These are phyloP conservation scores for Candida arabinofermentans DNA, from an alignment of 805 yeast genomes.

Conservation along the genomic window DNA sequence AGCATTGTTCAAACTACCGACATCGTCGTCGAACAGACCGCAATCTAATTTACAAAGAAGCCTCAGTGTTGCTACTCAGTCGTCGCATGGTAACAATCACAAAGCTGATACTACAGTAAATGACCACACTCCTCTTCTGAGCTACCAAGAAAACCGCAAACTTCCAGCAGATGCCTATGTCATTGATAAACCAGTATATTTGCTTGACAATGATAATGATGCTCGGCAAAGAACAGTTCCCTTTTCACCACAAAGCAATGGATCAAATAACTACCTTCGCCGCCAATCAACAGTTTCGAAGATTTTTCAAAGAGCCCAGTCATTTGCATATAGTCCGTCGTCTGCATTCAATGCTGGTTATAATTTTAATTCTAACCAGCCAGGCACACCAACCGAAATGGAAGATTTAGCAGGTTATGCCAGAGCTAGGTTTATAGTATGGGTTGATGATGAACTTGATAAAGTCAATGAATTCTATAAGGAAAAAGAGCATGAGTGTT, in stretches of 20 bases:
- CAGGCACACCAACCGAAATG: constrained; percentile 19
- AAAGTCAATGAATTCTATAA: constrained; percentile 61
- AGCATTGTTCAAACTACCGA: neutral
- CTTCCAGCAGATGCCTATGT: too few species aligned
- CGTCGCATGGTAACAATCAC: neutral
- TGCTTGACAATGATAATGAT: neutral
- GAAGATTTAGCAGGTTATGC: constrained; percentile 35
- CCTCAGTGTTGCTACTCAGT: neutral
- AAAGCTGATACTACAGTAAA: neutral
- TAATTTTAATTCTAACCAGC: neutral
- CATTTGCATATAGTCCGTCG: constrained; percentile 8
- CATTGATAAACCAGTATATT: too few species aligned
- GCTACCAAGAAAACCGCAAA: neutral
- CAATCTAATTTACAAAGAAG: neutral
- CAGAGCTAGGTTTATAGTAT: constrained; percentile 47
- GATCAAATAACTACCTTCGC: constrained; percentile 6
- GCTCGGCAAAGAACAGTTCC: neutral
- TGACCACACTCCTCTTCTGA: neutral
- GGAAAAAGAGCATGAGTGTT: constrained; percentile 56
- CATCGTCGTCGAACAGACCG: neutral
- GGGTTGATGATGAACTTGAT: constrained; percentile 61
- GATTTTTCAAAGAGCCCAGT: constrained; percentile 14
- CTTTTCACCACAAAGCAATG: neutral
- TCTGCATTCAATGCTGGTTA: neutral
- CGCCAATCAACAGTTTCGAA: constrained; percentile 24